These are phyloP conservation scores for Coemansia sp. DNA, from an alignment of 192 early-diverging fungal genomes.

Conservation along the genomic window DNA sequence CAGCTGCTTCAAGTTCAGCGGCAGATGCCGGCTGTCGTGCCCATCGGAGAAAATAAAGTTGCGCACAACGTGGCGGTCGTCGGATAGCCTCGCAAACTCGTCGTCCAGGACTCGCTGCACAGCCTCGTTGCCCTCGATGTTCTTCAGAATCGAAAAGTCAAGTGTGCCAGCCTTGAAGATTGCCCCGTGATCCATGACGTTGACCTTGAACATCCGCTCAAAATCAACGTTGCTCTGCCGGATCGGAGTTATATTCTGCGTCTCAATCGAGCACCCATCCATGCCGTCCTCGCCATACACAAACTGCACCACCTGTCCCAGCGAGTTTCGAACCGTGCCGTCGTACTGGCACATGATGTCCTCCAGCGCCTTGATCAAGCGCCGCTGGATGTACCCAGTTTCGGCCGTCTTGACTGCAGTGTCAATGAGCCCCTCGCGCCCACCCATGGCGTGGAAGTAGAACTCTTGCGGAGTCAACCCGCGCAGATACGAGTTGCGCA, in stretches of 20 bases:
- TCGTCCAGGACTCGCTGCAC: constrained; percentile 73
- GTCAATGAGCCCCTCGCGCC: constrained; percentile 99
- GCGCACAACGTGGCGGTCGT: constrained; percentile 76
- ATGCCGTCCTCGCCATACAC: constrained; percentile 98
- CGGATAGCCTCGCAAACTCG: constrained; percentile 73
- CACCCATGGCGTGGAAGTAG: constrained; percentile 99
- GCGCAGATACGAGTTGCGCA: constrained; percentile 59
- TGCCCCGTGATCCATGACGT: constrained; percentile 64
- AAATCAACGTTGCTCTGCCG: constrained; percentile 67
- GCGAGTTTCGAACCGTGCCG: constrained; percentile 92
- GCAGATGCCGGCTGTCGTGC: constrained; percentile 78
- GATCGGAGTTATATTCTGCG: constrained; percentile 72
- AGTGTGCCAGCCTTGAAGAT: constrained; percentile 69
- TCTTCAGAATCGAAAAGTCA: constrained; percentile 68
- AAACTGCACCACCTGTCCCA: constrained; percentile 93
- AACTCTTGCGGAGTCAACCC: constrained; percentile 97
- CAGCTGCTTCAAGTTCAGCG: constrained; percentile 84
- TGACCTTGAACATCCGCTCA: constrained; percentile 76
- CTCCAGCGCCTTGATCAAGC: constrained; percentile 96
- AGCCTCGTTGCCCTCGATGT: constrained; percentile 70
- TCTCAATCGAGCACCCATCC: constrained; percentile 88
- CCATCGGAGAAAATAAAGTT: constrained; percentile 76
- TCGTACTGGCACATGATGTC: constrained; percentile 98
- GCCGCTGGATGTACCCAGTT: constrained; percentile 98
- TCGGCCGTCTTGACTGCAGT: constrained; percentile 99